These are phyloP conservation scores for Aeschynomene evenia DNA, from an alignment of 306 rosid genomes.

Conservation along the genomic window DNA sequence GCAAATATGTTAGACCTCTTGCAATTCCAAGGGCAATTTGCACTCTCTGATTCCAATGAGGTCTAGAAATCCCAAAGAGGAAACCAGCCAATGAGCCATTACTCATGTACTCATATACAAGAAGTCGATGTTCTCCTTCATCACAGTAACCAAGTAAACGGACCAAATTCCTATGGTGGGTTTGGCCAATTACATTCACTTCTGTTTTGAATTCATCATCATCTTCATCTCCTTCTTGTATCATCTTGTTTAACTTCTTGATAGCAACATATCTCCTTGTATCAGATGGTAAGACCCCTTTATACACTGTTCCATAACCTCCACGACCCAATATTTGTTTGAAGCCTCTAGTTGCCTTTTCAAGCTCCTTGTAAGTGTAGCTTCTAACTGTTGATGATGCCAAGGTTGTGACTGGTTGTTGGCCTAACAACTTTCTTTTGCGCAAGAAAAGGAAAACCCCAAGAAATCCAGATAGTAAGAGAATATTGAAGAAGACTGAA, in stretches of 20 bases:
- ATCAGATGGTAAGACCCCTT: constrained; percentile 31
- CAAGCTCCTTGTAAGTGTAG: neutral
- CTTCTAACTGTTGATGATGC: neutral
- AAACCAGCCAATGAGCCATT: neutral
- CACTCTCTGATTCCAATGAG: neutral
- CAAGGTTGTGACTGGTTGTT: neutral
- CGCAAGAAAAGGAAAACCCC: neutral
- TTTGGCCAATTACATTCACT: neutral
- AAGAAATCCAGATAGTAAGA: neutral
- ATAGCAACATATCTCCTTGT: constrained; percentile 40
- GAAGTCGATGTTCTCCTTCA: neutral
- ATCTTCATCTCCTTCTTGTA: constrained; percentile 41
- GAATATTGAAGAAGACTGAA: constrained; percentile 31
- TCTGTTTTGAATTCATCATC: constrained; percentile 4
- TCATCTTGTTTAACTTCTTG: constrained; percentile 35
- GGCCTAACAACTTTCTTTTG: neutral
- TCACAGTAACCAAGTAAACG: neutral
- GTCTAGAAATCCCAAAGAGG: neutral
- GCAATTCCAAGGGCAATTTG: neutral
- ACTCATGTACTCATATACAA: neutral
- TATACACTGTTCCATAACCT: constrained; percentile 30
- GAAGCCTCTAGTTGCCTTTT: constrained; percentile 34
- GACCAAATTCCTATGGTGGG: neutral
- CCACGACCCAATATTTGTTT: constrained; percentile 27
- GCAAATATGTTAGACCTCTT: neutral